Evolutionary conservation across 2,329 filamentous ascomycete genomes (phyloP).

Genomic region (Penicillium vulpinum): DNA sequence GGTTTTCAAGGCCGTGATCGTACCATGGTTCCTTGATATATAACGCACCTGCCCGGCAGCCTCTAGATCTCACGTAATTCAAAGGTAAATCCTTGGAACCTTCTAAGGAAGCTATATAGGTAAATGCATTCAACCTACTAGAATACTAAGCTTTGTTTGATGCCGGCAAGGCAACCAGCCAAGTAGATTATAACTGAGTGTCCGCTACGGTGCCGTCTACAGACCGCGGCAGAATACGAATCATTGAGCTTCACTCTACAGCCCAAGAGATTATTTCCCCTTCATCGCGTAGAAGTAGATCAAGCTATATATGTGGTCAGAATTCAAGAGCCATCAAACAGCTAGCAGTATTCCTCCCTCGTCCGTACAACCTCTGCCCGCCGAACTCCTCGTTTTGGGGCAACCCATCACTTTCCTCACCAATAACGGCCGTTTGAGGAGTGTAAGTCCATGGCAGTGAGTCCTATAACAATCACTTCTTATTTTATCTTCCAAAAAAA

Average conservation of each 20-base stretch:
- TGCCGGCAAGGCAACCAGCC: background rate
- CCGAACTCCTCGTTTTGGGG: background rate
- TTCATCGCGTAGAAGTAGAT: background rate
- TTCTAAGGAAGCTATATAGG: too few species aligned
- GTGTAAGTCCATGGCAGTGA: background rate
- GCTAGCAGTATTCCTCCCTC: background rate
- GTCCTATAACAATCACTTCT: background rate
- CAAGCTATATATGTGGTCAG: background rate
- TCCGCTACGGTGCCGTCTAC: background rate
- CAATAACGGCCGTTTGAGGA: background rate
- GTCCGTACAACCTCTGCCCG: too few species aligned
- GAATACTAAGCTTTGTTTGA: background rate
- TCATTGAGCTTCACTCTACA: background rate
- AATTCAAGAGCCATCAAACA: background rate
- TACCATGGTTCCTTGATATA: slow-evolving; percentile 5
- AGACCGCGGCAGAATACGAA: background rate
- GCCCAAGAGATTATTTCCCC: background rate
- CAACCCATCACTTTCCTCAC: background rate
- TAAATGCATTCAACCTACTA: background rate
- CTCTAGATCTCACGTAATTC: background rate
- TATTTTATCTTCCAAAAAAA: background rate
- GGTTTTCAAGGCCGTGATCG: background rate
- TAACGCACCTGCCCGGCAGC: background rate
- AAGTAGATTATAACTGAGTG: background rate
- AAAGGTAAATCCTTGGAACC: too few species aligned